Evolutionary conservation across 2,329 filamentous ascomycete genomes (phyloP).

Genomic region (Fulvia fulva): DNA sequence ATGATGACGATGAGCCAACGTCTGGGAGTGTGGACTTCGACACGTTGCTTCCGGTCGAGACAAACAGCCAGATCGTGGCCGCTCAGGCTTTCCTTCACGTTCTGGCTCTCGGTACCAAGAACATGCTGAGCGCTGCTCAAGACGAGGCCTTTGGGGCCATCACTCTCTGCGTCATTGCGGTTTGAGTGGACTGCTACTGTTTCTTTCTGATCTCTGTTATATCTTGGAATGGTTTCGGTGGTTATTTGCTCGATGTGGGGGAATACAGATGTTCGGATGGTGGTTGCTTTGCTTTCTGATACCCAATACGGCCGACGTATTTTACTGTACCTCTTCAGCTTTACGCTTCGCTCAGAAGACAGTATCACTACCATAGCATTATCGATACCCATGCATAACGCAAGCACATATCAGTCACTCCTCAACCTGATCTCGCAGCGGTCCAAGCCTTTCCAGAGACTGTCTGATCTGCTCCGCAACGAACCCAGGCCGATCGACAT

Average conservation of each 20-base stretch:
- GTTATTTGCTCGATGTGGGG: neutral
- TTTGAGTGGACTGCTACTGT: neutral
- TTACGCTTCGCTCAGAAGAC: neutral
- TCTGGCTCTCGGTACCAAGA: conserved; percentile 57
- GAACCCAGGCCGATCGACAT: conserved; percentile 11
- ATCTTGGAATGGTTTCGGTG: neutral
- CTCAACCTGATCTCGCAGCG: too few relatives aligned
- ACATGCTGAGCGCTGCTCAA: conserved; percentile 52
- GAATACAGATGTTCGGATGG: neutral
- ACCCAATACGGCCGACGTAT: neutral
- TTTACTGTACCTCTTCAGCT: neutral
- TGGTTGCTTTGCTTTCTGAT: neutral
- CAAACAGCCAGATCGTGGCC: conserved; percentile 57
- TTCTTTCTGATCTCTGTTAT: neutral
- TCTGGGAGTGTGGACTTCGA: conserved; percentile 59
- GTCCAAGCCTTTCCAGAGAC: conserved; percentile 2
- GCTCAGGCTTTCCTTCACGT: conserved; percentile 74
- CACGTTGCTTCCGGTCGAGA: conserved; percentile 58
- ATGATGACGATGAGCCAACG: conserved; percentile 31
- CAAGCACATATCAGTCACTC: too few relatives aligned
- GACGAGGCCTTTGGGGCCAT: conserved; percentile 38
- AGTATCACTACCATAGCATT: neutral
- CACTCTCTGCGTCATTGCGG: conserved; percentile 12
- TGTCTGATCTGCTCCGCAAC: conserved; percentile 3
- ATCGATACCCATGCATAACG: too few relatives aligned